These are phyloP conservation scores for Penicillium manginii DNA, from an alignment of 495 filamentous ascomycete genomes.

Conservation along the genomic window DNA sequence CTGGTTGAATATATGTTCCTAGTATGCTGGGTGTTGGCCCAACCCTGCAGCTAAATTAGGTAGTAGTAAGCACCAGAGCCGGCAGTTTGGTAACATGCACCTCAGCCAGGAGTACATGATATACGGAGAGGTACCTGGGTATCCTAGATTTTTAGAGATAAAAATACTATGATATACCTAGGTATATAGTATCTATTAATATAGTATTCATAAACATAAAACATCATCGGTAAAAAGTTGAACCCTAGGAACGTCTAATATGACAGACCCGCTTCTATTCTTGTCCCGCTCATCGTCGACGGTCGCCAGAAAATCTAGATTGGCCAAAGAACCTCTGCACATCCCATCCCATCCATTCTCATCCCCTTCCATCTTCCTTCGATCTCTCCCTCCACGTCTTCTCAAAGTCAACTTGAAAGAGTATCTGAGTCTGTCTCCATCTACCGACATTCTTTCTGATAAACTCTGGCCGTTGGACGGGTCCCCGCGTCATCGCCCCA, in stretches of 20 bases:
- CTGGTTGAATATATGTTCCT: no score
- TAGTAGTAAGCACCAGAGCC: no score
- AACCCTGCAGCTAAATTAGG: no score
- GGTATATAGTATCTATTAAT: no score
- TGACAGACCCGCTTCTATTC: slow-evolving; percentile 14
- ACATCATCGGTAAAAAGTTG: no score
- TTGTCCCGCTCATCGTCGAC: slow-evolving; percentile 13
- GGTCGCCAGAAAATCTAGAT: background rate
- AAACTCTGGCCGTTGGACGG: slow-evolving; percentile 1
- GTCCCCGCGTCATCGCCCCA: slow-evolving; percentile 23
- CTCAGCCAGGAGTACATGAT: no score
- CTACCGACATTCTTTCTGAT: background rate
- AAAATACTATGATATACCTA: no score
- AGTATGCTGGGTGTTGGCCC: no score
- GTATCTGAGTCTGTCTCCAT: background rate
- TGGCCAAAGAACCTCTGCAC: background rate
- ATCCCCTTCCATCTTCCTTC: background rate
- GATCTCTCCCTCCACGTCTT: background rate
- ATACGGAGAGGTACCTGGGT: no score
- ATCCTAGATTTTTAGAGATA: no score
- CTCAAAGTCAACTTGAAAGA: background rate
- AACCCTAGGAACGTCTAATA: background rate
- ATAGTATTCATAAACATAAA: no score
- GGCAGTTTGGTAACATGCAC: no score
- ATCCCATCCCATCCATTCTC: background rate